Conservation (phyloP, 805 yeast genomes). For the Suhomyces emberorum region DNA sequence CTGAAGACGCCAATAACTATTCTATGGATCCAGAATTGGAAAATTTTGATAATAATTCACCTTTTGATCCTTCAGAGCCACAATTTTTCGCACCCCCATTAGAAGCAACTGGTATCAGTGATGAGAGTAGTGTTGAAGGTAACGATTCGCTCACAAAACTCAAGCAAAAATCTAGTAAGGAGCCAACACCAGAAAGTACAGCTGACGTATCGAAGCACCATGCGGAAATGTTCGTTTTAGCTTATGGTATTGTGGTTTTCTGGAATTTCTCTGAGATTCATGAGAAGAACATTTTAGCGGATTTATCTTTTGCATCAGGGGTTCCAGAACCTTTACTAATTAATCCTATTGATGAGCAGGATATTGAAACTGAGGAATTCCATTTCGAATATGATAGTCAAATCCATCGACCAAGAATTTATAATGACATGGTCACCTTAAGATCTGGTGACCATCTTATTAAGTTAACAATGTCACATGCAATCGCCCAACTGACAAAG, state of each 20-base stretch:
- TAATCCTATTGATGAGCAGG: conserved; percentile 79
- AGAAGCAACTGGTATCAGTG: conserved; percentile 18
- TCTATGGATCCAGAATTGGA: conserved; percentile 45
- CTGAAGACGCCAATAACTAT: conserved; percentile 51
- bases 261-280: conserved; percentile 95
- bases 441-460: conserved; percentile 90
- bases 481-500: conserved; percentile 95
- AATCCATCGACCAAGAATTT: conserved; percentile 68
- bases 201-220: conserved; percentile 52
- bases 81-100: conserved; percentile 67
- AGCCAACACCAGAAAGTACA: not conserved
- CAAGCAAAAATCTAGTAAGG: not conserved
- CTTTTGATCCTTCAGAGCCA: conserved; percentile 91
- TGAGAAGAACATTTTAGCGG: conserved; percentile 91
- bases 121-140: conserved; percentile 6
- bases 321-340: conserved; percentile 50
- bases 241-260: conserved; percentile 94
- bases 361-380: conserved; percentile 89
- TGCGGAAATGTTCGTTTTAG: conserved; percentile 86
- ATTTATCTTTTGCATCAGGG: conserved; percentile 66
- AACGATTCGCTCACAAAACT: conserved; percentile 13
- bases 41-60: conserved; percentile 44
- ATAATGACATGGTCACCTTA: conserved; percentile 90
- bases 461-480: conserved; percentile 90
- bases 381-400: conserved; percentile 68